phyloP scores from a whole-genome alignment of 1,139 yeast genomes.

The Suzukiozyma palmioleophila region DNA sequence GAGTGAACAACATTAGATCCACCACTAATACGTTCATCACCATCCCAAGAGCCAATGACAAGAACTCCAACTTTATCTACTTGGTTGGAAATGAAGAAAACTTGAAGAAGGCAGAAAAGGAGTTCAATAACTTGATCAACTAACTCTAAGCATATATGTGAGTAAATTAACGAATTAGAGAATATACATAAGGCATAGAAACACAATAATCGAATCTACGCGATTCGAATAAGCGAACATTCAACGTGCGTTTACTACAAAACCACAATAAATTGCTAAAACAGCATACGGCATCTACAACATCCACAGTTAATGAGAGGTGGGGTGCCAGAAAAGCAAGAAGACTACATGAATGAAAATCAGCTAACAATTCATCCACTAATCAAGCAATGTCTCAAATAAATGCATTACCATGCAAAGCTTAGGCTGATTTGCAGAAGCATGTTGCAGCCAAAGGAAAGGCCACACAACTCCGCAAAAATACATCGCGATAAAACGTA shows the following conservation, averaged over 20 bases:
- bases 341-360: too few species aligned
- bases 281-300: too few species aligned
- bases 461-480: too few species aligned
- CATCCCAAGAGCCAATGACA: constrained; percentile 59
- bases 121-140: constrained; percentile 17
- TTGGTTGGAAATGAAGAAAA: constrained; percentile 31
- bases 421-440: too few species aligned
- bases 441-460: too few species aligned
- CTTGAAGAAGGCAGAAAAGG: constrained; percentile 24
- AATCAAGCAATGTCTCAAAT: too few species aligned
- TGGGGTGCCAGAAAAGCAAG: too few species aligned
- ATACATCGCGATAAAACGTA: too few species aligned
- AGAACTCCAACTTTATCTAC: constrained; percentile 23
- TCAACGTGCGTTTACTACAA: not conserved
- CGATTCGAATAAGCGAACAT: too few species aligned
- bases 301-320: too few species aligned
- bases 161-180: not conserved
- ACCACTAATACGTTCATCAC: constrained; percentile 55
- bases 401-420: too few species aligned
- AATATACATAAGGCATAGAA: not conserved
- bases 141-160: not conserved
- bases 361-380: too few species aligned
- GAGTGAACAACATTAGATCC: constrained; percentile 58
- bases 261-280: not conserved
- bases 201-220: not conserved